phyloP scores from a whole-genome alignment of 345 rosid species.

The Raphanus raphanistrum region DNA sequence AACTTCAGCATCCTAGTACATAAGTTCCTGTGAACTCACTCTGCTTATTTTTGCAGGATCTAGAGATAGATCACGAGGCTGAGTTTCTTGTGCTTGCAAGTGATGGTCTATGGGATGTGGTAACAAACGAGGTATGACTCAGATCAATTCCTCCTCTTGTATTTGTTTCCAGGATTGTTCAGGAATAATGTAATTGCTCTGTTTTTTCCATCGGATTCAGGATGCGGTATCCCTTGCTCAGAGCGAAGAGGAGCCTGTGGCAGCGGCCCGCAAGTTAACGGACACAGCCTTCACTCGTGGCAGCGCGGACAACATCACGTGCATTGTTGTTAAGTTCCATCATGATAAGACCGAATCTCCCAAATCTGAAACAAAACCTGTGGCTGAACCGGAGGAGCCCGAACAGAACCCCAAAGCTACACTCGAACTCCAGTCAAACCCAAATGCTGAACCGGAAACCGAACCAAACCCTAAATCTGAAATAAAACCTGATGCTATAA shows the following conservation, averaged over 20 bases:
- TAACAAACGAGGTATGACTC: constrained; percentile 72
- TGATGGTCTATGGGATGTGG: constrained; percentile 98
- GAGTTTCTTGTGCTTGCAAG: constrained; percentile 93
- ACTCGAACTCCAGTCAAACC: background rate
- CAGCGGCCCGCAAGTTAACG: constrained; percentile 79
- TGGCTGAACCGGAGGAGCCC: background rate
- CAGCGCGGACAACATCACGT: constrained; percentile 95
- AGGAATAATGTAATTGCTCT: background rate
- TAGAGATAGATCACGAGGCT: constrained; percentile 64
- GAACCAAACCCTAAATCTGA: no score
- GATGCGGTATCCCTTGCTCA: constrained; percentile 83
- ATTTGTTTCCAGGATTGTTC: background rate
- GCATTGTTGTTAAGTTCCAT: constrained; percentile 85
- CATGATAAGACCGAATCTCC: constrained; percentile 20
- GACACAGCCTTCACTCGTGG: constrained; percentile 82
- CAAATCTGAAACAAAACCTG: no score
- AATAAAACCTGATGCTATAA: no score
- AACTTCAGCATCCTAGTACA: constrained; percentile 5
- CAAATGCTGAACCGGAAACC: no score
- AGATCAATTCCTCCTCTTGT: background rate
- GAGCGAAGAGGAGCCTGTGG: constrained; percentile 73
- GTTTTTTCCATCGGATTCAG: constrained; percentile 36
- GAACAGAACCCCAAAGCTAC: background rate
- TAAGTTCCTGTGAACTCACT: constrained; percentile 3
- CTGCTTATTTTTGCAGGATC: constrained; percentile 55